Base-by-base conservation (phyloP, 2,329 filamentous ascomycete genomes). In the Ophiostoma angusticollis region DNA sequence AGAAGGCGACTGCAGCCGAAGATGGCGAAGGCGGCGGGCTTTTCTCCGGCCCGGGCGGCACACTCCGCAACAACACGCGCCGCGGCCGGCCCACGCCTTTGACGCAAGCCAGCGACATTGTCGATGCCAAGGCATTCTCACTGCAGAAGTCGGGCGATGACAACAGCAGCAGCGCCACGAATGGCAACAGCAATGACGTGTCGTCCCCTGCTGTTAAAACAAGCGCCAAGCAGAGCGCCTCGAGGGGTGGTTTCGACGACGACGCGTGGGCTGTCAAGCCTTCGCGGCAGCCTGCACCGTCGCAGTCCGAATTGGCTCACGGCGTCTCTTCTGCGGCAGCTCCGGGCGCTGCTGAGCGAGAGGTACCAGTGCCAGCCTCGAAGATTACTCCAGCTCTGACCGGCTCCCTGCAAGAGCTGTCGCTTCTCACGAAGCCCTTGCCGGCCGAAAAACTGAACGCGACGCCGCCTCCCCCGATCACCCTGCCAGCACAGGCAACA, bases 241-340 rank as follows among this genome's bases (percentile, higher is more conserved):
- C 50, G 35, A 41, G 47, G 51, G 44, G 57, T 52, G 84, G 84
- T 3, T 96, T 96, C 53, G 91, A 98, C 37, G 91, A 96, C 53
- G 85, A 96, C 63, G 91, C 91, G 8, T 98, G 91, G 91, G 84
- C 93, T 52, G 80, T 94, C 35, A 95, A 95, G 62, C 84, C 85
- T 14, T 73, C 80, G 12, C 80, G 77, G 54, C 72, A 78, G 36
- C 49, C 61, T 23, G 50, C 67, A 17, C 51, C n/a, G n/a, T n/a
- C 62, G 13, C 49, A 62, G 13, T 50, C 65, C 14, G 51, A 62
- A 12, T 48, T 60, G 21, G 47, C 54, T 16, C 45, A 50, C 14
- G 46, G 49, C 11, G 59, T 53, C 30, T 53, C 51, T 41, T 58
- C 64, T 14, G 42, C 66, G 34, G 54, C 59, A 23, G 50, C 67